Conservation (phyloP, 345 rosid species). For the Toxicodendron radicans region DNA sequence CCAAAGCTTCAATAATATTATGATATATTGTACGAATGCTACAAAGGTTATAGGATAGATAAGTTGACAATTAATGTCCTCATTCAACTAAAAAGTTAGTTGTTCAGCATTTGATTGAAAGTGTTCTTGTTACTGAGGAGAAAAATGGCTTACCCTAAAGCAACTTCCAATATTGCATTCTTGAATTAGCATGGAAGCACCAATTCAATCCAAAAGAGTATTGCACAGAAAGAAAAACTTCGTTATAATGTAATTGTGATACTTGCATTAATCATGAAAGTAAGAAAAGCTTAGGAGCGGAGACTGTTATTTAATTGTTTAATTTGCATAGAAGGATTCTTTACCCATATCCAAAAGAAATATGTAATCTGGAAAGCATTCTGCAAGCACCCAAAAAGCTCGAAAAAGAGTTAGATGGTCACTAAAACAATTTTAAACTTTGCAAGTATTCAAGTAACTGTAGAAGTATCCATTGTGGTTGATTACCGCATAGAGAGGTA, state of each 20-base stretch:
- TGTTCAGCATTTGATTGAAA: neutral
- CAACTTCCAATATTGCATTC: slow-evolving; percentile 54
- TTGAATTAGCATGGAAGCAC: slow-evolving; percentile 70
- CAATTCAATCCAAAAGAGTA: slow-evolving; percentile 67
- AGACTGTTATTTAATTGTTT: neutral
- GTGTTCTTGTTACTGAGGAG: neutral
- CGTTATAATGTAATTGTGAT: slow-evolving; percentile 5
- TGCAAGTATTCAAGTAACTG: no score
- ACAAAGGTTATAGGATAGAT: no score
- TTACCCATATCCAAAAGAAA: slow-evolving; percentile 95
- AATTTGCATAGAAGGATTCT: slow-evolving; percentile 10
- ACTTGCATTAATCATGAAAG: neutral
- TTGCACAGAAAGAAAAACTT: slow-evolving; percentile 34
- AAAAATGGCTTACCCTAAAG: slow-evolving; percentile 58
- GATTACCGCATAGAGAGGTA: neutral
- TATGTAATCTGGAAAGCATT: slow-evolving; percentile 97
- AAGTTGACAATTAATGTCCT: no score
- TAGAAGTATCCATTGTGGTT: no score
- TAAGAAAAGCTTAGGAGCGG: neutral
- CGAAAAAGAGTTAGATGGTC: slow-evolving; percentile 7
- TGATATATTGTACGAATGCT: neutral
- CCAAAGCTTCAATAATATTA: neutral
- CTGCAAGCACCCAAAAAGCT: slow-evolving; percentile 42
- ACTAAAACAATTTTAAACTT: neutral
- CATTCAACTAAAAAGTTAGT: neutral